Evolutionary conservation across 2,329 filamentous ascomycete species (phyloP).

Genomic region (Dactylellina sp.): DNA sequence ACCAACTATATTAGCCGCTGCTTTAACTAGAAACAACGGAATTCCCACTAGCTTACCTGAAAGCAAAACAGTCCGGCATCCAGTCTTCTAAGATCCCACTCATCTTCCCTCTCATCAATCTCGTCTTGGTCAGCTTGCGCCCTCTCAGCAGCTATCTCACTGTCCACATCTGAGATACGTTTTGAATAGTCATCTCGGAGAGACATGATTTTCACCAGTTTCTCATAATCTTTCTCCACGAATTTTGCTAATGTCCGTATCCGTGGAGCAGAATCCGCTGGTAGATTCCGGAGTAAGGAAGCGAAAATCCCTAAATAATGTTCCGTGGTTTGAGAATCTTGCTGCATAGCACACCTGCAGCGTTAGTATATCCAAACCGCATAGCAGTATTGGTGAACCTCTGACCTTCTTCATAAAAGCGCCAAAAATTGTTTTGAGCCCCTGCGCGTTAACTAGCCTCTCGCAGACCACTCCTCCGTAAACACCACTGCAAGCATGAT

Average conservation of each 20-base stretch:
- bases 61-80: constrained; percentile 87
- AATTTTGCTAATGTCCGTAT: constrained; percentile 93
- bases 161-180: constrained; percentile 73
- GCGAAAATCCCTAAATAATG: constrained; percentile 88
- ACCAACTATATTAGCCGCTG: constrained; percentile 22
- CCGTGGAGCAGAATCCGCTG: constrained; percentile 79
- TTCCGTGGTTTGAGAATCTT: constrained; percentile 75
- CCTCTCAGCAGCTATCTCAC: constrained; percentile 72
- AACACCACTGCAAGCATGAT: constrained; percentile 78
- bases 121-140: constrained; percentile 68
- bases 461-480: constrained; percentile 75
- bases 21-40: not conserved
- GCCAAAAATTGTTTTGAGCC: constrained; percentile 85
- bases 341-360: constrained; percentile 63
- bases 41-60: constrained; percentile 67
- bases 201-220: constrained; percentile 77
- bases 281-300: constrained; percentile 81
- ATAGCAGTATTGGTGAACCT: not conserved
- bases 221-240: constrained; percentile 92
- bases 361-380: constrained; percentile 6
- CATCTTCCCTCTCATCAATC: constrained; percentile 70
- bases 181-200: constrained; percentile 78
- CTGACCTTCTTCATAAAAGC: constrained; percentile 82
- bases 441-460: constrained; percentile 82
- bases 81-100: constrained; percentile 79